Conservation (phyloP, 306 rosid species). For the Hippophae rhamnoides region DNA sequence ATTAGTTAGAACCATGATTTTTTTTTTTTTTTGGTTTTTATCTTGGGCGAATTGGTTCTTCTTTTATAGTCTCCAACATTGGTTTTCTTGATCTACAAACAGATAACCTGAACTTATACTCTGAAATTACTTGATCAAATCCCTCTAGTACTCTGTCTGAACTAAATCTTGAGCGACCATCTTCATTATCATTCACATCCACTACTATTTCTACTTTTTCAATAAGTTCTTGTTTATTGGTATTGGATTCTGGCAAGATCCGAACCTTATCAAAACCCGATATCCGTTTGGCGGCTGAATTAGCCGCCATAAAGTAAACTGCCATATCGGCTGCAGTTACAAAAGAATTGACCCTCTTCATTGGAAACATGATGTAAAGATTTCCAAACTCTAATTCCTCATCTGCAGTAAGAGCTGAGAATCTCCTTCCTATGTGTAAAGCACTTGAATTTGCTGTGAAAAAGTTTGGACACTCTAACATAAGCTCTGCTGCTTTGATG, state of each 20-base stretch:
- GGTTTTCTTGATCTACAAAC: constrained; percentile 76
- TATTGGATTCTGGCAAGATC: constrained; percentile 28
- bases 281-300: constrained; percentile 62
- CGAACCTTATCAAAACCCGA: constrained; percentile 25
- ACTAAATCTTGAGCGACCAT: constrained; percentile 36
- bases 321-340: constrained; percentile 75
- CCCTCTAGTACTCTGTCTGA: constrained; percentile 49
- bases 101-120: constrained; percentile 44
- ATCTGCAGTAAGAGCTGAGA: constrained; percentile 68
- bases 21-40: constrained; percentile 1
- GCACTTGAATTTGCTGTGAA: constrained; percentile 50
- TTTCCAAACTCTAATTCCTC: constrained; percentile 65
- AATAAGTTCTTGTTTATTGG: neutral
- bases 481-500: constrained; percentile 77
- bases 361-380: constrained; percentile 66
- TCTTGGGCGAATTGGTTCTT: constrained; percentile 43
- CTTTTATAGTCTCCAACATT: constrained; percentile 68
- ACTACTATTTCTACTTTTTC: neutral
- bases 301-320: constrained; percentile 60
- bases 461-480: constrained; percentile 58
- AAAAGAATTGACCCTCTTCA: constrained; percentile 55
- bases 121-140: constrained; percentile 23
- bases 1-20: too few relatives aligned
- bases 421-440: constrained; percentile 60
- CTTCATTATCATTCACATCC: neutral